phyloP scores from a whole-genome alignment of 2,329 filamentous ascomycete genomes.

The Orbilia ellipsospora region DNA sequence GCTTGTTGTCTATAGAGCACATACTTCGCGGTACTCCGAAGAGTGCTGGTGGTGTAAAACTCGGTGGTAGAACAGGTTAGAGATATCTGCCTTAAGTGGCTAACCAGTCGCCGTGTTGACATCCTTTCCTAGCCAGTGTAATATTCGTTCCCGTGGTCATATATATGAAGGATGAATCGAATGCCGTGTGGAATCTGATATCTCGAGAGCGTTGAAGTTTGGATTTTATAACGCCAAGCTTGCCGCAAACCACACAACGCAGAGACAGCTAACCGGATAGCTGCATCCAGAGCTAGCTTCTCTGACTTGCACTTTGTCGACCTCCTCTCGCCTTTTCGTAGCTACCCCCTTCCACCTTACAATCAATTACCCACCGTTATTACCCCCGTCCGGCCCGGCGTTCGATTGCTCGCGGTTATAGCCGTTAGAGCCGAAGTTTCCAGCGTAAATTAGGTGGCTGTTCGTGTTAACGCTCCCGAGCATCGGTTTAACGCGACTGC shows the following conservation, averaged over 20 bases:
- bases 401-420: too few species aligned
- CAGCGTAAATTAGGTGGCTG: neutral
- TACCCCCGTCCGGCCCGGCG: too few species aligned
- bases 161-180: conserved; percentile 1
- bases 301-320: conserved; percentile 28
- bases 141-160: too few species aligned
- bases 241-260: conserved; percentile 51
- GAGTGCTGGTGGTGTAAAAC: neutral
- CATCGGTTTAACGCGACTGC: conserved; percentile 21
- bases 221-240: conserved; percentile 45
- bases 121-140: conserved; percentile 2
- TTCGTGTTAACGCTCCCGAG: neutral
- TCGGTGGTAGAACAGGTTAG: conserved; percentile 1
- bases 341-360: conserved; percentile 12
- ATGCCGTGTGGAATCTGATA: conserved; percentile 5
- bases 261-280: conserved; percentile 26
- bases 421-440: neutral
- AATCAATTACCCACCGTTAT: neutral
- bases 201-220: conserved; percentile 30
- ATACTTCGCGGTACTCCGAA: conserved; percentile 5
- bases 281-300: conserved; percentile 48
- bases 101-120: conserved; percentile 26
- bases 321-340: conserved; percentile 28
- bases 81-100: conserved; percentile 16
- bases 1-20: conserved; percentile 3